Evolutionary conservation across 257 asterid genomes (phyloP).

Genomic region (Solanum pinnatisectum): DNA sequence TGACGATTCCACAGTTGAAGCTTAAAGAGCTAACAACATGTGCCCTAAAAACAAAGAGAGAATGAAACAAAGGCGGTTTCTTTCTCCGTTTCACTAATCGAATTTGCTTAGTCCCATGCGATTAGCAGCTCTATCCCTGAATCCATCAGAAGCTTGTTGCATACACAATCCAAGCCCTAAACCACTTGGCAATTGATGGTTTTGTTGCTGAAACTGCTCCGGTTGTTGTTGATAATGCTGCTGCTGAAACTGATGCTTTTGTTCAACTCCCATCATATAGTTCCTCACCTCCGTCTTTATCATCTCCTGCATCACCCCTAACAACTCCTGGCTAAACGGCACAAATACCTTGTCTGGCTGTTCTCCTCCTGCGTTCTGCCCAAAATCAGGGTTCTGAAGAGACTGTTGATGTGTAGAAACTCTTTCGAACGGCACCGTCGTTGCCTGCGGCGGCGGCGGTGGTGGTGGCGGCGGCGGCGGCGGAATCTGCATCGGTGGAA

Average conservation of each 20-base stretch:
- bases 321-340: slow-evolving; percentile 50
- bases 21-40: neutral
- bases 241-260: slow-evolving; percentile 6
- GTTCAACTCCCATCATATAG: slow-evolving; percentile 54
- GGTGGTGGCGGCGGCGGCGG: slow-evolving; percentile 8
- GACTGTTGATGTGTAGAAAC: neutral
- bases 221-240: slow-evolving; percentile 18
- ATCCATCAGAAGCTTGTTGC: slow-evolving; percentile 57
- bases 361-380: neutral
- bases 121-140: slow-evolving; percentile 49
- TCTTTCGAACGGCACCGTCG: neutral
- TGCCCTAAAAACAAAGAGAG: neutral
- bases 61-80: slow-evolving; percentile 48
- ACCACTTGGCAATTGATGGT: slow-evolving; percentile 22
- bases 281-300: slow-evolving; percentile 68
- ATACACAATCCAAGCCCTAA: slow-evolving; percentile 37
- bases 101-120: slow-evolving; percentile 53
- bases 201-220: slow-evolving; percentile 16
- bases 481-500: neutral
- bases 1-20: neutral
- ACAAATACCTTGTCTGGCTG: slow-evolving; percentile 33
- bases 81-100: slow-evolving; percentile 19
- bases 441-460: neutral
- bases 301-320: slow-evolving; percentile 86
- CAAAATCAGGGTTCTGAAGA: neutral